A percentile compares a stretch with the other conserved stretches of the same genome.
Evolutionary conservation across 2,329 filamentous ascomycete species (phyloP).

Genomic region (Ramularia endophylla): DNA sequence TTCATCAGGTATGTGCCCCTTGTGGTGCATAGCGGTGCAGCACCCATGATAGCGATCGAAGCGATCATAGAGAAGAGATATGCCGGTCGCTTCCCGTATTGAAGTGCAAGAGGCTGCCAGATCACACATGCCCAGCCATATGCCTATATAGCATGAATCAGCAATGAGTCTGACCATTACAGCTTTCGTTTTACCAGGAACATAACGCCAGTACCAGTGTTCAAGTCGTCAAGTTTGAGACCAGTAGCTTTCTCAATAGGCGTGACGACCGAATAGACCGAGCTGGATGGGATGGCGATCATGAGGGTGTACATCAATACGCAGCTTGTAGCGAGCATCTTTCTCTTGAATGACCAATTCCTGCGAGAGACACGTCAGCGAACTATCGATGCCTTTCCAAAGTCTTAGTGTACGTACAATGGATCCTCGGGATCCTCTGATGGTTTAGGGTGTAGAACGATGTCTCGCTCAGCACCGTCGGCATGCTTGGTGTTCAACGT

Average conservation of each 20-base stretch:
- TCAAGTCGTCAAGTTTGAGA: constrained; percentile 40
- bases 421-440: constrained; percentile 43
- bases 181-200: constrained; percentile 34
- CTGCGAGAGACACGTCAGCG: background rate
- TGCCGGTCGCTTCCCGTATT: constrained; percentile 45
- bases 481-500: constrained; percentile 33
- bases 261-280: constrained; percentile 45
- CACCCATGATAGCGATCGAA: constrained; percentile 37
- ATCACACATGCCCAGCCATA: constrained; percentile 48
- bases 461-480: constrained; percentile 30
- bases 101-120: constrained; percentile 48
- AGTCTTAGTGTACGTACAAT: constrained; percentile 17
- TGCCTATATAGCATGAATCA: no score
- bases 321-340: constrained; percentile 37
- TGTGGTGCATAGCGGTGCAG: constrained; percentile 39
- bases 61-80: constrained; percentile 41
- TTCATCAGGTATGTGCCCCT: constrained; percentile 44
- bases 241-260: constrained; percentile 44
- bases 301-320: constrained; percentile 40
- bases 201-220: constrained; percentile 47
- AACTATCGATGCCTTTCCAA: background rate
- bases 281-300: constrained; percentile 43
- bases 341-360: constrained; percentile 42
- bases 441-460: constrained; percentile 37
- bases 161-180: constrained; percentile 3